Conservation (phyloP, 2,329 filamentous ascomycete species). For the Fusarium redolens region DNA sequence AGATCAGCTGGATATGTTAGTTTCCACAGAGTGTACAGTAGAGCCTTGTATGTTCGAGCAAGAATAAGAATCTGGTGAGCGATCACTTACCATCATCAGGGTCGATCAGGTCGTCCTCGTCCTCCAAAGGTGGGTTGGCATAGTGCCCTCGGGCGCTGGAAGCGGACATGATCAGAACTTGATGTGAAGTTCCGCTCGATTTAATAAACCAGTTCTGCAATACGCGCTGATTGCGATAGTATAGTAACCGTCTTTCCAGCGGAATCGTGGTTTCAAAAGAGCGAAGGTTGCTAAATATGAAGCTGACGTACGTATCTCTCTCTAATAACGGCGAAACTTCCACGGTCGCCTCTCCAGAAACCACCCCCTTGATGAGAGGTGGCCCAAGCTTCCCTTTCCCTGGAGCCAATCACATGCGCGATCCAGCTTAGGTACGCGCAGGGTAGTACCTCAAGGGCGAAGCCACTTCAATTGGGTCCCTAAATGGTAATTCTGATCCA, state of each 20-base stretch:
- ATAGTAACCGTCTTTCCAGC: background rate
- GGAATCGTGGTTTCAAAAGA: conserved; percentile 7
- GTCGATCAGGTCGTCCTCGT: conserved; percentile 78
- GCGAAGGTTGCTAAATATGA: conserved; percentile 27
- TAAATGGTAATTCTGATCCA: background rate
- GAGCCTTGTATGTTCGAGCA: background rate
- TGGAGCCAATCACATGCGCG: conserved; percentile 38
- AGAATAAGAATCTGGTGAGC: background rate
- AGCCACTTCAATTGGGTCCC: background rate
- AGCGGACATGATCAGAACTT: conserved; percentile 55
- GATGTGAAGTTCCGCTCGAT: background rate
- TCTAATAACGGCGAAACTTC: conserved; percentile 43
- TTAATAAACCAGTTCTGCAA: background rate
- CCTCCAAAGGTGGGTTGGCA: conserved; percentile 69
- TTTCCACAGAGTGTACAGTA: background rate
- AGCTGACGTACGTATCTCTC: conserved; percentile 46
- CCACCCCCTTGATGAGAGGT: conserved; percentile 38
- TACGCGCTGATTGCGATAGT: background rate
- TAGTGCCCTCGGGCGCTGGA: conserved; percentile 66
- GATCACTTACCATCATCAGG: conserved; percentile 75
- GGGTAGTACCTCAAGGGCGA: background rate
- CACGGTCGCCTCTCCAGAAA: conserved; percentile 46
- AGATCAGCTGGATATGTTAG: conserved; percentile 74
- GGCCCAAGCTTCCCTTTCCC: conserved; percentile 41
- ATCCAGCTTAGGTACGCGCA: background rate